phyloP scores from a whole-genome alignment of 1,284 basidiomycete genomes.

The Ustilago hordei region DNA sequence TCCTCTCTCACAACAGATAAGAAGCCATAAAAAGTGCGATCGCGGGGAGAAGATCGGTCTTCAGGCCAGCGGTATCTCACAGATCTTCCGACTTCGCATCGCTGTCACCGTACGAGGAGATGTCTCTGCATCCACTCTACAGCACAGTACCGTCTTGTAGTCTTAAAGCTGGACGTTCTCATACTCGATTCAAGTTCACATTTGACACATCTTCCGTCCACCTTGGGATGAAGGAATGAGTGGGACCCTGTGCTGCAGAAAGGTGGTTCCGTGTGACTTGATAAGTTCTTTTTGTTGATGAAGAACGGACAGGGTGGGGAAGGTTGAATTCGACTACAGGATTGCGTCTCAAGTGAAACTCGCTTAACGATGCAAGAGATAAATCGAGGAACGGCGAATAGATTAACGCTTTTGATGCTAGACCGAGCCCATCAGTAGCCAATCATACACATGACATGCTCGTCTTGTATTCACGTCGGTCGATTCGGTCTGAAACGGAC shows the following conservation, averaged over 20 bases:
- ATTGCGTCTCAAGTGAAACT: not conserved
- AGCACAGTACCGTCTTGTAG: not conserved
- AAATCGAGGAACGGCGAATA: not conserved
- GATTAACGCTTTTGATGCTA: not conserved
- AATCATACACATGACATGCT: not conserved
- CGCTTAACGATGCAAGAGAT: slow-evolving; percentile 6
- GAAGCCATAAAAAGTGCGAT: not conserved
- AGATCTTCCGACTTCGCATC: slow-evolving; percentile 8
- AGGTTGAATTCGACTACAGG: not conserved
- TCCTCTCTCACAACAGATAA: not conserved
- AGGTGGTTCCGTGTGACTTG: not conserved
- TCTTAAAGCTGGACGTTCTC: not conserved
- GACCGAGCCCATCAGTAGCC: not conserved
- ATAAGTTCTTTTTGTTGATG: not conserved
- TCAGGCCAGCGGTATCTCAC: slow-evolving; percentile 3
- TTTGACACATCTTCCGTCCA: no score
- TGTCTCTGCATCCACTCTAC: not conserved
- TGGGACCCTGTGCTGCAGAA: not conserved
- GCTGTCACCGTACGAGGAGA: not conserved
- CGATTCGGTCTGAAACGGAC: not conserved
- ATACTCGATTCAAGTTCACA: not conserved
- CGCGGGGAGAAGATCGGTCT: slow-evolving; percentile 1
- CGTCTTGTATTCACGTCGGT: not conserved
- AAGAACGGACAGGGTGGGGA: slow-evolving; percentile 1
- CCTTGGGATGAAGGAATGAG: not conserved